Percentiles rank a stretch among this genome's conserved stretches.
Evolutionary conservation across 208 protist genomes (phyloP).

Genomic region (Porcisia hertigi): DNA sequence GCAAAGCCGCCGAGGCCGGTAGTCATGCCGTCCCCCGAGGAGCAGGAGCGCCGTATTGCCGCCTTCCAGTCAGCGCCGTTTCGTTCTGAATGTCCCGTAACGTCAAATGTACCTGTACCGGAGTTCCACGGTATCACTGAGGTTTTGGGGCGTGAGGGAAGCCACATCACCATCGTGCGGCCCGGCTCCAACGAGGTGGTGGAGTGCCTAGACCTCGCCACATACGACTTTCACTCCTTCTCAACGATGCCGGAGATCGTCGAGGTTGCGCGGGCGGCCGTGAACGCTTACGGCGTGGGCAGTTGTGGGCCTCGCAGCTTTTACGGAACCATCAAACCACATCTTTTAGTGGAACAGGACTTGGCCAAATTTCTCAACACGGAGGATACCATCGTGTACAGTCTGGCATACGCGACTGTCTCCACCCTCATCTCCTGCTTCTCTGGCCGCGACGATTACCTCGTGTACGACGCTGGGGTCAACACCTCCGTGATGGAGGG

Average conservation of each 20-base stretch:
- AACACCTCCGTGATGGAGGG: conserved; percentile 89
- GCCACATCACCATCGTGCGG: conserved; percentile 57
- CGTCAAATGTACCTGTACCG: conserved; percentile 48
- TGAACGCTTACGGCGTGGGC: conserved; percentile 96
- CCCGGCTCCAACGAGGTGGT: conserved; percentile 26
- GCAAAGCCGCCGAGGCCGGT: conserved; percentile 19
- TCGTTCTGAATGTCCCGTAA: conserved; percentile 37
- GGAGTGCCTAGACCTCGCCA: conserved; percentile 89
- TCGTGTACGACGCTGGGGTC: conserved; percentile 92
- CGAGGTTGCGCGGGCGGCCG: conserved; percentile 74
- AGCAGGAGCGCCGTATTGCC: conserved; percentile 77
- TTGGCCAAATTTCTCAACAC: conserved; percentile 90
- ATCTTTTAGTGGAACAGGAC: conserved; percentile 93
- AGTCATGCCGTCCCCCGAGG: conserved; percentile 69
- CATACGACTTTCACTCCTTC: conserved; percentile 95
- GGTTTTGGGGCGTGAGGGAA: conserved; percentile 55
- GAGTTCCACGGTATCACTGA: conserved; percentile 45
- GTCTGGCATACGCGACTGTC: conserved; percentile 95
- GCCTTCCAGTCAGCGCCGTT: conserved; percentile 68
- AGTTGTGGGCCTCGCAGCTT: conserved; percentile 98
- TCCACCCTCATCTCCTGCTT: conserved; percentile 96
- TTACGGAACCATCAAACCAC: conserved; percentile 97
- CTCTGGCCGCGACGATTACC: conserved; percentile 88
- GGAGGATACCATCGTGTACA: conserved; percentile 94
- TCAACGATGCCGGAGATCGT: conserved; percentile 82